Evolutionary conservation across 148 eudicot genomes (phyloP), one percentile per base, ranked within the genome.

Genomic region (Beta vulgaris): DNA sequence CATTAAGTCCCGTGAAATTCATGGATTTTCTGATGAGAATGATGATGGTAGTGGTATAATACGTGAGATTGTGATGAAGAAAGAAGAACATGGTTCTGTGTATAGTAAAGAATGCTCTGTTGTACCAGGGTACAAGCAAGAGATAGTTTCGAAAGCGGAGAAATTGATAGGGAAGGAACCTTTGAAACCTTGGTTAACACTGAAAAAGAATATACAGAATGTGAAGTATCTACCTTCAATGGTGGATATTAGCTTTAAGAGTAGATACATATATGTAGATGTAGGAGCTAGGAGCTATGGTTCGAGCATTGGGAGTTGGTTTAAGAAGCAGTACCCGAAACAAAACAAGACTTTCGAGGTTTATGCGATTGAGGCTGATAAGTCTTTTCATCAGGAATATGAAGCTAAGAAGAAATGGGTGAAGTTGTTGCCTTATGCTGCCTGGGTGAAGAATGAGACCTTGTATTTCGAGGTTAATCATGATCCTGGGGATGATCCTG

Each of bases 281-380:
- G 98, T 95, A 66, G 98, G 98, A 32, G 86, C 97, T 15, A 80
- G 97, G 74, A 92, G 98, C 76, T 94, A 94, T 36, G 97, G 98
- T 39, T 94, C 98, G n/a, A 94, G 98, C 68, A 94, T 94, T 55
- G 96, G 86, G 48, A 88, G 98, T 54, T 94, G 98, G 98, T 94
- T 94, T 39, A 87, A 86, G 78, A 94, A 94, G 73, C 96, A 91
- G 31, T 94, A 94, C 71, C 98, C 98, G 21, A 95, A 95, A 73
- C 97, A 95, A 72, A 92, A 90, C 76, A 90, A 89, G 76, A 92
- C 97, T 0, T 95, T 95, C 46, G 91, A 95, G 6, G 80, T 95
- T 28, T 95, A 86, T 39, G 98, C 98, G 0, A 87, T 95, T 78
- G 98, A 95, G 83, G 98, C 97, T 0, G 98, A 95, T 53, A 86